A percentile compares a stretch with the other conserved stretches of the same genome.
Evolutionary conservation across 2,329 filamentous ascomycete species (phyloP).

Genomic region (Colletotrichum falcatum): DNA sequence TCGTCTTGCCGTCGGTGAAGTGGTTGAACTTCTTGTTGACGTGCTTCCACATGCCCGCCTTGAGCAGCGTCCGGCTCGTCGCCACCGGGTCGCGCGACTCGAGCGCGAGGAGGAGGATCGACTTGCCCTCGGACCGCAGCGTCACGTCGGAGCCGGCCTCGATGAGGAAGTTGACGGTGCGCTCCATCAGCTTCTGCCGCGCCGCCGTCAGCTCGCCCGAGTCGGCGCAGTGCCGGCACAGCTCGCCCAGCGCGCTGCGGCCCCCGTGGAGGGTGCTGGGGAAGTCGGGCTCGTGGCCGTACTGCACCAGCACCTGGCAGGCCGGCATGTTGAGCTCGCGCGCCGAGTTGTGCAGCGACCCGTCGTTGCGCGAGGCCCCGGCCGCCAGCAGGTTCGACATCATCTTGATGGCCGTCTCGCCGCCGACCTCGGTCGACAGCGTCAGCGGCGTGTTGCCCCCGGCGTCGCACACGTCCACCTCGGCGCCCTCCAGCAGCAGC

Average conservation of each 20-base stretch:
- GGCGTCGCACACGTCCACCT: slow-evolving; percentile 69
- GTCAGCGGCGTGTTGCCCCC: slow-evolving; percentile 70
- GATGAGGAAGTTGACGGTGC: slow-evolving; percentile 67
- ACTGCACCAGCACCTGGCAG: slow-evolving; percentile 67
- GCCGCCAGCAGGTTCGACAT: slow-evolving; percentile 67
- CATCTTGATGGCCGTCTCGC: slow-evolving; percentile 64
- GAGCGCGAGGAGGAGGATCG: slow-evolving; percentile 69
- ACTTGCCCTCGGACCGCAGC: slow-evolving; percentile 68
- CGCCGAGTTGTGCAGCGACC: slow-evolving; percentile 74
- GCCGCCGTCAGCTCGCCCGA: slow-evolving; percentile 57
- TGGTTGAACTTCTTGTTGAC: slow-evolving; percentile 71
- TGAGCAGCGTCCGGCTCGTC: slow-evolving; percentile 69
- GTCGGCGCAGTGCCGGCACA: slow-evolving; percentile 68
- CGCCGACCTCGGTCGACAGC: slow-evolving; percentile 67
- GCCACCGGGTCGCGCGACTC: slow-evolving; percentile 66
- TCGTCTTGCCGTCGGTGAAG: slow-evolving; percentile 63
- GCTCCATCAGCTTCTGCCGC: slow-evolving; percentile 66
- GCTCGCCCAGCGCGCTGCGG: slow-evolving; percentile 71
- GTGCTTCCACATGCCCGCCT: slow-evolving; percentile 73
- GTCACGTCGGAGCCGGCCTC: slow-evolving; percentile 67
- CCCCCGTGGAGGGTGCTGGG: slow-evolving; percentile 72
- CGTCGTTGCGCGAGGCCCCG: slow-evolving; percentile 70
- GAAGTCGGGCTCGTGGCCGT: slow-evolving; percentile 73
- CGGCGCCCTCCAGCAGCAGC: slow-evolving; percentile 69
- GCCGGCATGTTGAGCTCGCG: slow-evolving; percentile 68